These are phyloP conservation scores for Picea sitchensis DNA, from an alignment of 75 land plant species.

Conservation along the genomic window DNA sequence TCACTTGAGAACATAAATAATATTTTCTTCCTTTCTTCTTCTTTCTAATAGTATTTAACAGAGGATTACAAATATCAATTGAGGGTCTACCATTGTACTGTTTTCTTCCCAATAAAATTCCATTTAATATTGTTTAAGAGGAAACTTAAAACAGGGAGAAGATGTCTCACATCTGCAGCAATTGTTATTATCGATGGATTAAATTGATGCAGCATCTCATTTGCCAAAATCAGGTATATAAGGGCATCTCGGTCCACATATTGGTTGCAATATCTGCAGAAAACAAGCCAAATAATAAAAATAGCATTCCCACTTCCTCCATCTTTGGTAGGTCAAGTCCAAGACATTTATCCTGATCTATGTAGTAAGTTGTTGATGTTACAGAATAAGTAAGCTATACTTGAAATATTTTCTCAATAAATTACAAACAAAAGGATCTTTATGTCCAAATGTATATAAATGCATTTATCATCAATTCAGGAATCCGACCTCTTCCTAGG, in stretches of 20 bases:
- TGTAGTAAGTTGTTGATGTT: background rate
- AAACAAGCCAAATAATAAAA: background rate
- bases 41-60: background rate
- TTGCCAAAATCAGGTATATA: slow-evolving; percentile 80
- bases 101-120: background rate
- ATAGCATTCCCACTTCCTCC: background rate
- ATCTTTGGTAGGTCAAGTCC: background rate
- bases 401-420: no score
- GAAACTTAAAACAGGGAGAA: background rate
- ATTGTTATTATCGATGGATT: slow-evolving; percentile 90
- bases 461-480: no score
- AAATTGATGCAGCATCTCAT: slow-evolving; percentile 87
- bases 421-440: no score
- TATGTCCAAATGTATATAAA: no score
- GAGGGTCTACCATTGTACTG: background rate
- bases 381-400: no score
- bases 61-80: background rate
- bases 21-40: background rate
- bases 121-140: background rate
- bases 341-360: background rate
- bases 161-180: slow-evolving; percentile 88
- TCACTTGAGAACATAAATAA: no score
- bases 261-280: slow-evolving; percentile 85
- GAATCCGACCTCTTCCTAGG: no score
- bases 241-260: slow-evolving; percentile 93